Conservation (phyloP, 257 asterid species). For the Rubia yunnanensis region DNA sequence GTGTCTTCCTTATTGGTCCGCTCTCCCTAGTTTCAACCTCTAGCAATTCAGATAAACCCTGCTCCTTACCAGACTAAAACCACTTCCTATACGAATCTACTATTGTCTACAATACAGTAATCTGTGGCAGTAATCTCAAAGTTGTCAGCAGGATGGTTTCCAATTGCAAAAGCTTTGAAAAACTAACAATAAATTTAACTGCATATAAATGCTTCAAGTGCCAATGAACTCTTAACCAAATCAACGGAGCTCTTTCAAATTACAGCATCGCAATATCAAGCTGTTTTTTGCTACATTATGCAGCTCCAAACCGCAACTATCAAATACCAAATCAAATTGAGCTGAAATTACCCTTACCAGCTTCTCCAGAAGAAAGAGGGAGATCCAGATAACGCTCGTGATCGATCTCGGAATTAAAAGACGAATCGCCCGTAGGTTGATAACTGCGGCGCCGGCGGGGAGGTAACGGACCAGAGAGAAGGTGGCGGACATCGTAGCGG, state of each 20-base stretch:
- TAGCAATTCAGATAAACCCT: background rate
- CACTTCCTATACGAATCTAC: background rate
- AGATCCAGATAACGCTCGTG: slow-evolving; percentile 80
- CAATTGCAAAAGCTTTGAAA: background rate
- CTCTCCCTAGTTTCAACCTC: background rate
- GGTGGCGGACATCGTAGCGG: slow-evolving; percentile 97
- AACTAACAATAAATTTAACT: background rate
- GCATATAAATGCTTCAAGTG: background rate
- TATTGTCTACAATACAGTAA: background rate
- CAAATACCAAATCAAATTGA: background rate
- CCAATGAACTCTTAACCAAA: background rate
- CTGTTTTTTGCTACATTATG: too few relatives aligned
- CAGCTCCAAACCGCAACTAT: background rate
- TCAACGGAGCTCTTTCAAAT: too few relatives aligned
- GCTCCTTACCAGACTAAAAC: background rate
- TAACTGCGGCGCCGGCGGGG: slow-evolving; percentile 44
- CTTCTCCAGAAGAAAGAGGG: slow-evolving; percentile 39
- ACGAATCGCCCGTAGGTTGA: slow-evolving; percentile 25
- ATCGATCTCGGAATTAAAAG: slow-evolving; percentile 50
- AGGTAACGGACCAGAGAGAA: slow-evolving; percentile 74
- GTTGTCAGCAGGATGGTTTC: too few relatives aligned
- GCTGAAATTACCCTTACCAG: slow-evolving; percentile 56
- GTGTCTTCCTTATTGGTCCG: background rate
- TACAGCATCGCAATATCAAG: too few relatives aligned
- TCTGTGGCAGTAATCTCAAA: too few relatives aligned